Percentiles rank a stretch among this genome's conserved stretches.
phyloP scores from a whole-genome alignment of 169 alveolate genomes.

The Plasmodium gonderi region DNA sequence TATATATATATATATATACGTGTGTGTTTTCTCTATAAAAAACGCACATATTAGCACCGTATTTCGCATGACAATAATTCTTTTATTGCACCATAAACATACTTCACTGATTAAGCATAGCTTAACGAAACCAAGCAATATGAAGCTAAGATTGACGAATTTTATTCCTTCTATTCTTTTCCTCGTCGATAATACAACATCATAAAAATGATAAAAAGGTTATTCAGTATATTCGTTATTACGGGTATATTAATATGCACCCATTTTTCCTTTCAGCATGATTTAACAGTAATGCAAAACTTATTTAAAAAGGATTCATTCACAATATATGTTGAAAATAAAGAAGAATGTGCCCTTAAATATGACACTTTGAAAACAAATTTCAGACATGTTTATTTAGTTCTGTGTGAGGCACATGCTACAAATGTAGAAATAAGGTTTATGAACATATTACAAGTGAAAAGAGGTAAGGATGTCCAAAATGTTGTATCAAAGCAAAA shows the following conservation, averaged over 20 bases:
- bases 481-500: neutral
- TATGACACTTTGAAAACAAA: conserved; percentile 7
- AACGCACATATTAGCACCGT: neutral
- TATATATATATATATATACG: no score
- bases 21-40: no score
- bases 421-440: conserved; percentile 13
- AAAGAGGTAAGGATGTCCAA: neutral
- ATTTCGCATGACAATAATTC: neutral
- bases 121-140: neutral
- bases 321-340: conserved; percentile 21
- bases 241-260: neutral
- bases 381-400: conserved; percentile 17
- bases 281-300: neutral
- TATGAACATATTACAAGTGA: neutral
- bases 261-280: neutral
- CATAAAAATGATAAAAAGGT: neutral
- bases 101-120: neutral
- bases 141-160: neutral
- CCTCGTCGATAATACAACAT: neutral
- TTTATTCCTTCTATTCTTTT: neutral
- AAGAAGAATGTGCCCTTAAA: conserved; percentile 25
- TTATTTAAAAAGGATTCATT: neutral
- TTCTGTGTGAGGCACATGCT: conserved; percentile 16
- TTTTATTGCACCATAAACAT: neutral
- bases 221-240: neutral